A percentile compares a stretch with the other conserved stretches of the same genome.
These are phyloP conservation scores for Aspergillus sp. DNA, from an alignment of 2,329 filamentous ascomycete genomes.

Conservation along the genomic window DNA sequence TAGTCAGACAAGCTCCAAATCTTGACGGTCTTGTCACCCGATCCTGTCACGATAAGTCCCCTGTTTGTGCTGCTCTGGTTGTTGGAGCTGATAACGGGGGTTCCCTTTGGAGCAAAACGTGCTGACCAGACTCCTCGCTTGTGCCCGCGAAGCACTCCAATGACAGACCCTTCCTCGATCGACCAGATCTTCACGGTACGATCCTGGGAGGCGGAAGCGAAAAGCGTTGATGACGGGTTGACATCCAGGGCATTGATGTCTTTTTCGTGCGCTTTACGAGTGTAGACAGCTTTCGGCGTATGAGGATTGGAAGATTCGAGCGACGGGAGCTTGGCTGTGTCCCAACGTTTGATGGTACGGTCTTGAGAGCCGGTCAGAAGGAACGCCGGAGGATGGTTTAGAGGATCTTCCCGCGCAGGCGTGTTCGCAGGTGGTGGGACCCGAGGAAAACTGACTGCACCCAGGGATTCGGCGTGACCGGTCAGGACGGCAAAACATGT, in stretches of 20 bases:
- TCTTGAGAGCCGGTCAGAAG: conserved; percentile 92
- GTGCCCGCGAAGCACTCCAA: conserved; percentile 89
- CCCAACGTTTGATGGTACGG: conserved; percentile 92
- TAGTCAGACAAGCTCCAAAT: conserved; percentile 93
- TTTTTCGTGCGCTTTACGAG: conserved; percentile 95
- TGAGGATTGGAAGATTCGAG: conserved; percentile 39
- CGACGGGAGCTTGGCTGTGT: conserved; percentile 63
- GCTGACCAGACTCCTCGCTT: conserved; percentile 95
- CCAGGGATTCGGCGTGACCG: conserved; percentile 90
- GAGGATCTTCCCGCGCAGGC: conserved; percentile 67
- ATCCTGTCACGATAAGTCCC: conserved; percentile 83
- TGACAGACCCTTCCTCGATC: conserved; percentile 79
- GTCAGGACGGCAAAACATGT: conserved; percentile 79
- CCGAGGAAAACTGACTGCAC: conserved; percentile 80
- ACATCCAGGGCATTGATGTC: conserved; percentile 95
- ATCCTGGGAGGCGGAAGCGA: conserved; percentile 95
- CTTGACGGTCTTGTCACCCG: conserved; percentile 93
- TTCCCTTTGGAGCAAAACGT: conserved; percentile 77
- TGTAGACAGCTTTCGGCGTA: conserved; percentile 64
- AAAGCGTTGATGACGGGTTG: conserved; percentile 70
- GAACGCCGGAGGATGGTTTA: conserved; percentile 77
- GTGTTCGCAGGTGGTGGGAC: conserved; percentile 65
- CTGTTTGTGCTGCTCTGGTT: conserved; percentile 69
- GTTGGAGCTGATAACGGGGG: conserved; percentile 71
- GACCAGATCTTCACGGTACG: conserved; percentile 98